These are phyloP conservation scores for Gonium pectorale DNA, from an alignment of 139 green algal genomes.

Conservation along the genomic window DNA sequence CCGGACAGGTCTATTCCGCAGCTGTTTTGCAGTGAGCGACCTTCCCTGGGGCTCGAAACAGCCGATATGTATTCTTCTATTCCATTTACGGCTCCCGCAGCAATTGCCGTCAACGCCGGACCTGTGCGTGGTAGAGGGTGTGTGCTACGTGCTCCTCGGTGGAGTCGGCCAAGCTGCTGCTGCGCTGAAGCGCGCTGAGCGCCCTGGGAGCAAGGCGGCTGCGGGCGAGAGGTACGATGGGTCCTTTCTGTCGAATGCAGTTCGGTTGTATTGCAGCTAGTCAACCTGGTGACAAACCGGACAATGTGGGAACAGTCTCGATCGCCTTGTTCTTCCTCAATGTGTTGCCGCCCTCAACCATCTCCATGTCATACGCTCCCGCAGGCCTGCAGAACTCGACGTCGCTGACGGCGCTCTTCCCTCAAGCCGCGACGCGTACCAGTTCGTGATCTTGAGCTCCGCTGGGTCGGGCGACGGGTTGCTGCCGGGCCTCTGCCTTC, in stretches of 20 bases:
- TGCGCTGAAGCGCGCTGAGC: slow-evolving; percentile 8
- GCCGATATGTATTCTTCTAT: too few species aligned
- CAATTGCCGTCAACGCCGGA: slow-evolving; percentile 21
- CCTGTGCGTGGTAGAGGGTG: slow-evolving; percentile 33
- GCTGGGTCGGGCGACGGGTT: slow-evolving; percentile 53
- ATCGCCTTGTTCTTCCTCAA: too few species aligned
- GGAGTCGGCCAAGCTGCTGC: not conserved
- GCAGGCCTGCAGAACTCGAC: too few species aligned
- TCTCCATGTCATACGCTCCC: too few species aligned
- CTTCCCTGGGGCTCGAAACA: too few species aligned
- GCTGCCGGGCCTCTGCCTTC: slow-evolving; percentile 70
- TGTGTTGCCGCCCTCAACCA: too few species aligned
- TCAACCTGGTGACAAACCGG: too few species aligned
- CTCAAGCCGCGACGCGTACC: slow-evolving; percentile 24
- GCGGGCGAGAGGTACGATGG: not conserved
- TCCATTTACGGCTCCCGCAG: slow-evolving; percentile 1
- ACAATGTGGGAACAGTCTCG: too few species aligned
- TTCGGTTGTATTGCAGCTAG: too few species aligned
- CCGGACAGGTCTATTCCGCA: too few species aligned
- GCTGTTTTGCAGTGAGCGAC: too few species aligned
- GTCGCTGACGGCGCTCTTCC: slow-evolving; percentile 1
- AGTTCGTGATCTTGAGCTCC: slow-evolving; percentile 52
- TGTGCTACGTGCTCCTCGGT: slow-evolving; percentile 40
- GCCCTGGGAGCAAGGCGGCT: not conserved
- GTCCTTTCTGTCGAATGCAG: too few species aligned